These are phyloP conservation scores for Pythium monospermum DNA, from an alignment of 352 stramenopile species.

Conservation along the genomic window DNA sequence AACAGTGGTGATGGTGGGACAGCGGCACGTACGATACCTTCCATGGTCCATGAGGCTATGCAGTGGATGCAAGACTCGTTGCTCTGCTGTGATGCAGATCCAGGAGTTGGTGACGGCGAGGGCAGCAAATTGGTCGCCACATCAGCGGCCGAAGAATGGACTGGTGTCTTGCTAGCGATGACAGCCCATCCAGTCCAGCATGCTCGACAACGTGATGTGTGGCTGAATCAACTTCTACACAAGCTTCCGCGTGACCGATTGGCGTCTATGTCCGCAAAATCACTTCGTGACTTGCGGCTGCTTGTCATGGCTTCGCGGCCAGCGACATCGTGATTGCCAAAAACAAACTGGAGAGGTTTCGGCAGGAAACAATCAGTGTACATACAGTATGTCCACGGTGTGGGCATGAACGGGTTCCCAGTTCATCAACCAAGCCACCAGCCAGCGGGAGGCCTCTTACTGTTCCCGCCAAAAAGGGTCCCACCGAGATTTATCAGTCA, in stretches of 20 bases:
- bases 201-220: slow-evolving; percentile 6
- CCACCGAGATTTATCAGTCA: too few species aligned
- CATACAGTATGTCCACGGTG: too few species aligned
- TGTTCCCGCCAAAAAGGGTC: too few species aligned
- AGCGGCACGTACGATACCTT: not conserved
- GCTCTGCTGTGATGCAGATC: not conserved
- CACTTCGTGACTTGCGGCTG: slow-evolving; percentile 13
- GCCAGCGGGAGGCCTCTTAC: too few species aligned
- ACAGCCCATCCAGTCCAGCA: not conserved
- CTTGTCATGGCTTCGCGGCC: slow-evolving; percentile 8
- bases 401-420: too few species aligned
- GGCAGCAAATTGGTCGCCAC: not conserved
- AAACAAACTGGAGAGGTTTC: too few species aligned
- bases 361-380: too few species aligned
- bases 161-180: not conserved
- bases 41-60: slow-evolving; percentile 3
- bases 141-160: slow-evolving; percentile 1
- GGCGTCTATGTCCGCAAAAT: not conserved
- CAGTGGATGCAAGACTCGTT: slow-evolving; percentile 11
- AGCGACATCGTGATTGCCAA: not conserved
- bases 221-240: slow-evolving; percentile 12
- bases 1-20: not conserved
- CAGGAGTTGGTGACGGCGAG: not conserved
- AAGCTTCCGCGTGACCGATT: slow-evolving; percentile 9
- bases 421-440: too few species aligned